Evolutionary conservation across 306 rosid genomes (phyloP), one percentile per base, ranked within the genome.

Genomic region (Malus sylvestris): DNA sequence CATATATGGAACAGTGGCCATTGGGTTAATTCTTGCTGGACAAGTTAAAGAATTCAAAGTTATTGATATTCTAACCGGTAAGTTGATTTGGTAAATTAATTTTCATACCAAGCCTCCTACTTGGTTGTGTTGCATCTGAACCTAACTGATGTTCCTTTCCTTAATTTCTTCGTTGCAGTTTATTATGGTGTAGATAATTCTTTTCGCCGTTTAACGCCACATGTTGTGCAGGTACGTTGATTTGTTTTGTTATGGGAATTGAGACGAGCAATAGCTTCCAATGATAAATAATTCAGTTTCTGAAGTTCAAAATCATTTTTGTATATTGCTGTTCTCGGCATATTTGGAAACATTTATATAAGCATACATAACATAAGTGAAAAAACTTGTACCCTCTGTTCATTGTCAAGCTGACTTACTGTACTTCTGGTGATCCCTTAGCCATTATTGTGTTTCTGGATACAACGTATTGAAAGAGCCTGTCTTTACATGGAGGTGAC

Each of bases 161-260:
- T 66, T 45, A 5, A 42, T 82, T 81, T 71, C 70, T n/a, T 72
- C 62, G 19, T 70, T 80, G 86, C 91, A 95, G 99, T 78, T 78
- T 89, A 95, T 79, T 92, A 95, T 82, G 97, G 96, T 72, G 22
- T 95, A 51, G 92, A 92, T 25, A 88, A 89, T 83, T 80, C 93
- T 64, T 90, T 90, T 73, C 25, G 72, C 71, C 72, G 87, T 87
- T 80, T 92, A 83, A 88, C 92, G 67, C 97, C 99, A 51, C 89
- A 84, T 84, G 85, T 95, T 79, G 87, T 83, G 80, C 97, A 92
- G 90, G 99, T 92, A 82, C 75, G 82, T 64, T 63, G 8, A 45
- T 74, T 77, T 52, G 40, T 46, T 71, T 75, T 59, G 11, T 30
- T 60, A 72, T 45, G 29, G 44, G 9, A 6, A 35, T 68, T 29